These are phyloP conservation scores for Rhodotorula sp. DNA, from an alignment of 1,284 basidiomycete species.

Conservation along the genomic window DNA sequence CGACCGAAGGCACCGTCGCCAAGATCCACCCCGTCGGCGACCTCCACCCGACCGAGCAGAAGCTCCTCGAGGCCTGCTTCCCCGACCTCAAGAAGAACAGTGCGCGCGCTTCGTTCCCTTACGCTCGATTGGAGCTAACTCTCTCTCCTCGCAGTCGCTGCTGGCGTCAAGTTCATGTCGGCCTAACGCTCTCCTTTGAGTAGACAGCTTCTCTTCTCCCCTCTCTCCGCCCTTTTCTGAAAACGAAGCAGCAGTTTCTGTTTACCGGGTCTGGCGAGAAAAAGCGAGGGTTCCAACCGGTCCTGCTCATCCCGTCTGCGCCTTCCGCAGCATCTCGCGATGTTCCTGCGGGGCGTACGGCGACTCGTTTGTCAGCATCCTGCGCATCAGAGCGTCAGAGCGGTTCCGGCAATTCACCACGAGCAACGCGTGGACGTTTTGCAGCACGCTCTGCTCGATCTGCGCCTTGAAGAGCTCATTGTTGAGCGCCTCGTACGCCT, in stretches of 20 bases:
- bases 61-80: constrained; percentile 79
- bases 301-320: not conserved
- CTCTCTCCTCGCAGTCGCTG: constrained; percentile 48
- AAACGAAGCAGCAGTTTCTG: not conserved
- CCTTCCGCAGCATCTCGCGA: not conserved
- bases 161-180: constrained; percentile 19
- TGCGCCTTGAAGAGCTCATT: constrained; percentile 23
- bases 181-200: not conserved
- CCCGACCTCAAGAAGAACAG: constrained; percentile 82
- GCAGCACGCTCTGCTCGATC: constrained; percentile 22
- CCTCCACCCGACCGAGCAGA: constrained; percentile 75
- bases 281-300: not conserved
- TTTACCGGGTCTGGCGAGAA: not conserved
- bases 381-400: not conserved
- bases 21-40: constrained; percentile 79
- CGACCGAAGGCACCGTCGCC: constrained; percentile 75
- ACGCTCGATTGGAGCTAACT: no score
- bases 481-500: constrained; percentile 10
- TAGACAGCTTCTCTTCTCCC: not conserved
- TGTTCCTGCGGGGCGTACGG: not conserved
- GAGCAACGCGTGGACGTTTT: constrained; percentile 12
- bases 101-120: no score
- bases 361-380: not conserved
- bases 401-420: not conserved
- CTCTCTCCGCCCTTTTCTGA: not conserved